Conservation (phyloP, 345 rosid genomes). For the Bruguiera gymnorhiza region DNA sequence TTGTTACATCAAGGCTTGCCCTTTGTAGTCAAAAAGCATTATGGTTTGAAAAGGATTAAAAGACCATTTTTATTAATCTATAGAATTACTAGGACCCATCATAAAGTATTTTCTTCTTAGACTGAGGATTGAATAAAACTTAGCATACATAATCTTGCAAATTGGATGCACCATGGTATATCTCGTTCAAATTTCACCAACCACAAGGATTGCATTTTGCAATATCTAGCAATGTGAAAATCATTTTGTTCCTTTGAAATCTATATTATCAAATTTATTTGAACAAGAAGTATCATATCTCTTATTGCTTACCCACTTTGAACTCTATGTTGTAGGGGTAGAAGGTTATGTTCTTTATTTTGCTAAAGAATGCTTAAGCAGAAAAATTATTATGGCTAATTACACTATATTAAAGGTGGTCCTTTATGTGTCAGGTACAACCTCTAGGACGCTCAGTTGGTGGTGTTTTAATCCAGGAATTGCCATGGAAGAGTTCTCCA, state of each 20-base stretch:
- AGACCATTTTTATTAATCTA: too few relatives aligned
- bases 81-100: too few relatives aligned
- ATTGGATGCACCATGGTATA: not conserved
- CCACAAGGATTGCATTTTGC: not conserved
- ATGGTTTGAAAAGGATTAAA: not conserved
- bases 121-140: not conserved
- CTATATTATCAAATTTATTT: not conserved
- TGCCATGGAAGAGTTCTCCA: conserved; percentile 78
- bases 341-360: conserved; percentile 1
- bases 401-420: not conserved
- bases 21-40: not conserved
- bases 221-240: conserved; percentile 4
- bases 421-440: conserved; percentile 54
- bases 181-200: not conserved
- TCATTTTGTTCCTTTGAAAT: not conserved
- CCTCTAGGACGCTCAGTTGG: conserved; percentile 88
- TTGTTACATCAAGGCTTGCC: too few relatives aligned
- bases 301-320: conserved; percentile 1
- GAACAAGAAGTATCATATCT: not conserved
- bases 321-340: conserved; percentile 3
- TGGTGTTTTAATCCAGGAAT: conserved; percentile 99
- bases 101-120: too few relatives aligned
- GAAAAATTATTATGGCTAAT: not conserved
- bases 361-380: not conserved
- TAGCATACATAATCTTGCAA: not conserved